A percentile compares a stretch with the other conserved stretches of the same genome.
These are phyloP conservation scores for Oehlia diaphana DNA, from an alignment of 192 early-diverging fungal species.

Conservation along the genomic window DNA sequence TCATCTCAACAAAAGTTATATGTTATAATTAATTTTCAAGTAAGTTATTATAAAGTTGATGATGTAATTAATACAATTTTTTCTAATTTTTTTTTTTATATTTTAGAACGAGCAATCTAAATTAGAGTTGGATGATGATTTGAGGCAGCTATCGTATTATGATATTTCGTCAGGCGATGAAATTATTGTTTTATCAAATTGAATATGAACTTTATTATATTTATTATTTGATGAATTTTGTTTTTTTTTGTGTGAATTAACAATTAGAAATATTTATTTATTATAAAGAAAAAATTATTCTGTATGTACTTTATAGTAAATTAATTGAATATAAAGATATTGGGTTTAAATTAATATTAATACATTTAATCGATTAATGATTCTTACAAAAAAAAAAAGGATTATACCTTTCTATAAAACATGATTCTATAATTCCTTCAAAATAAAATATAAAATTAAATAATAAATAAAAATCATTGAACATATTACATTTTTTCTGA, in stretches of 20 bases:
- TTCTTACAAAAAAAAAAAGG: no score
- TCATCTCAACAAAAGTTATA: slow-evolving; percentile 41
- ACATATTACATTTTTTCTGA: neutral
- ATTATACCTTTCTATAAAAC: no score
- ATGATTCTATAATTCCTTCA: no score
- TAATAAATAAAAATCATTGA: neutral
- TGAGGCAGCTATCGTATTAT: slow-evolving; percentile 53
- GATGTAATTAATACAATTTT: neutral
- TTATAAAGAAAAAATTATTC: no score
- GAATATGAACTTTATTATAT: neutral
- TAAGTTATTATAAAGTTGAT: neutral
- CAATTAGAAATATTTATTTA: no score
- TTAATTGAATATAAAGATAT: no score
- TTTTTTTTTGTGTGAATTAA: no score
- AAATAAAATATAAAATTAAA: no score
- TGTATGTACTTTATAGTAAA: no score
- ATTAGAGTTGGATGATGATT: slow-evolving; percentile 44
- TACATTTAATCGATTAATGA: no score
- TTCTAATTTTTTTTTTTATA: neutral
- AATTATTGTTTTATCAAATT: slow-evolving; percentile 37
- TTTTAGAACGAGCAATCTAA: neutral
- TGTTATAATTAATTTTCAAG: slow-evolving; percentile 31
- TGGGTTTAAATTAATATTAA: no score
- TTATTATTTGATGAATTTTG: no score
- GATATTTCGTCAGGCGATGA: slow-evolving; percentile 46